These are phyloP conservation scores for Xylariales sp. DNA, from an alignment of 2,329 filamentous ascomycete species.

Conservation along the genomic window DNA sequence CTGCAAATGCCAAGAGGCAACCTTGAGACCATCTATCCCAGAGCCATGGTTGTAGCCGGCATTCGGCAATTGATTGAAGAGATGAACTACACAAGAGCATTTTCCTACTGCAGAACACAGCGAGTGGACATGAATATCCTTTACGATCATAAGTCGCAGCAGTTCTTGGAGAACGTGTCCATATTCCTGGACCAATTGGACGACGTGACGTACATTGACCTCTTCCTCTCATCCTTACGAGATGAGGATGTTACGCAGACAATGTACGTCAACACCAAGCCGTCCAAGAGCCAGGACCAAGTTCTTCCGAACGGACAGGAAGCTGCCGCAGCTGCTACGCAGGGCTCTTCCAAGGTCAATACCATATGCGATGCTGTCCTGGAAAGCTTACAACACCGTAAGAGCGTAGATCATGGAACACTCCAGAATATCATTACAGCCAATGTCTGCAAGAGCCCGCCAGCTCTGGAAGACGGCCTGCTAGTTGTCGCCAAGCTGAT, in stretches of 20 bases:
- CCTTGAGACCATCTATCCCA: constrained; percentile 87
- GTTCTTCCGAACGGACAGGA: constrained; percentile 10
- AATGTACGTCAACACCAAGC: constrained; percentile 85
- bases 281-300: constrained; percentile 27
- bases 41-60: constrained; percentile 86
- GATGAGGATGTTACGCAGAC: constrained; percentile 91
- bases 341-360: constrained; percentile 66
- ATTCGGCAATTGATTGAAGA: constrained; percentile 77
- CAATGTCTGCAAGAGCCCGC: constrained; percentile 88
- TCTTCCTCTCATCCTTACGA: constrained; percentile 81
- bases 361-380: constrained; percentile 83
- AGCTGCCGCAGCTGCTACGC: constrained; percentile 1
- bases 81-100: constrained; percentile 79
- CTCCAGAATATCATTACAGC: constrained; percentile 92
- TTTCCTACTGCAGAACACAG: constrained; percentile 83
- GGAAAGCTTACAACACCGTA: constrained; percentile 56
- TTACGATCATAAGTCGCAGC: constrained; percentile 83
- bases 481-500: constrained; percentile 71
- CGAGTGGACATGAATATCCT: constrained; percentile 97
- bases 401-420: constrained; percentile 47
- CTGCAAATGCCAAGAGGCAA: constrained; percentile 96
- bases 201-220: constrained; percentile 76
- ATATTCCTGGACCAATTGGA: constrained; percentile 81
- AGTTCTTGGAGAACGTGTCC: constrained; percentile 73
- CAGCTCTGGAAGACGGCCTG: constrained; percentile 82